Percentiles rank a stretch among this genome's conserved stretches.
These are phyloP conservation scores for Chrysopogon serrulatus DNA, from an alignment of 176 grass and related monocot species.

Conservation along the genomic window DNA sequence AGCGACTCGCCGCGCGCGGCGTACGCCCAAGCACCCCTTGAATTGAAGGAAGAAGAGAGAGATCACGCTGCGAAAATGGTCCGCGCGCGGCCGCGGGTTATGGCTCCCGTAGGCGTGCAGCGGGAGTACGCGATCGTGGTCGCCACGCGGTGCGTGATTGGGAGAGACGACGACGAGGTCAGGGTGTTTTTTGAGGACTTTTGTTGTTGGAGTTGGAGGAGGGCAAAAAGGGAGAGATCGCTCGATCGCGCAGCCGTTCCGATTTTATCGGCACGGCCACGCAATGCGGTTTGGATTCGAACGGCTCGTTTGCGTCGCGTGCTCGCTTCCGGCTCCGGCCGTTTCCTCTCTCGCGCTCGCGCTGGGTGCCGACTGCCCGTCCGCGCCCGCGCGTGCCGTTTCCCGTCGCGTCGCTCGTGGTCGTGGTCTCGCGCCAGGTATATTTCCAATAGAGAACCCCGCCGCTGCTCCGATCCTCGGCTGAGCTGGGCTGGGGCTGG, in stretches of 20 bases:
- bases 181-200: neutral
- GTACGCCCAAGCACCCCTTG: neutral
- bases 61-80: neutral
- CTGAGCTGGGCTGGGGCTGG: neutral
- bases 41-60: neutral
- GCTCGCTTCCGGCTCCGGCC: neutral
- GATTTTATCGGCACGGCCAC: slow-evolving; percentile 21
- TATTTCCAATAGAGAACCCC: neutral
- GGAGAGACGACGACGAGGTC: neutral
- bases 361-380: too few species aligned
- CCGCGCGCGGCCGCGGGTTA: neutral
- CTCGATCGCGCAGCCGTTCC: neutral
- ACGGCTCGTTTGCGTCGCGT: neutral
- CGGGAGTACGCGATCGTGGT: slow-evolving; percentile 18
- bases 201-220: neutral
- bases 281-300: slow-evolving; percentile 13
- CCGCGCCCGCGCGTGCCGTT: neutral
- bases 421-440: neutral
- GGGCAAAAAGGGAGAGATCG: too few species aligned
- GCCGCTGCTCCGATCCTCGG: neutral
- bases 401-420: neutral
- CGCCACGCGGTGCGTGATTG: neutral
- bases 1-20: neutral
- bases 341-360: neutral
- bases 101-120: too few species aligned